Evolutionary conservation across 495 filamentous ascomycete genomes (phyloP).

Genomic region (Daldinia loculata): DNA sequence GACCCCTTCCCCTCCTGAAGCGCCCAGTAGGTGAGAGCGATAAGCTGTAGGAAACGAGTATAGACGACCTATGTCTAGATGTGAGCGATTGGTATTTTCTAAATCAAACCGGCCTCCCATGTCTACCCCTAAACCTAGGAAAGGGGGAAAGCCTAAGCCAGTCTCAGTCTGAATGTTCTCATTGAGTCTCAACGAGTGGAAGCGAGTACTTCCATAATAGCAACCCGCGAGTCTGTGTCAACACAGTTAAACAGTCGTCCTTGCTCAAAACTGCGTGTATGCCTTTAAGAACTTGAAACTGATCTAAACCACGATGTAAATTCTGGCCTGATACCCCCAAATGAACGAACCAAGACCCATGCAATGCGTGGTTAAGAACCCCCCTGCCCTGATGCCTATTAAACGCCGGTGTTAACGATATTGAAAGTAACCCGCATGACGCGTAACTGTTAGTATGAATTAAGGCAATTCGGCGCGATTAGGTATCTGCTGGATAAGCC

Average conservation of each 20-base stretch:
- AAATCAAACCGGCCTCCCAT: not conserved
- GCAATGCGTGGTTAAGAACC: not conserved
- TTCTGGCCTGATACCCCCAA: not conserved
- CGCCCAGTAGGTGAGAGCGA: not conserved
- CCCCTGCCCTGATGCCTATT: not conserved
- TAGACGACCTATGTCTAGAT: not conserved
- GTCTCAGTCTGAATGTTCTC: not conserved
- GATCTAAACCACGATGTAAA: not conserved
- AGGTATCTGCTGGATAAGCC: constrained; percentile 8
- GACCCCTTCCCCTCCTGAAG: not conserved
- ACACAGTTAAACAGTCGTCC: no score
- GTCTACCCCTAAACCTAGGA: not conserved
- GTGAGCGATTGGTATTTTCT: not conserved
- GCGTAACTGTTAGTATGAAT: not conserved
- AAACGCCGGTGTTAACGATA: constrained; percentile 7
- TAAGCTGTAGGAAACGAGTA: not conserved
- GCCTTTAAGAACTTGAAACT: not conserved
- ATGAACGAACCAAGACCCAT: constrained; percentile 10
- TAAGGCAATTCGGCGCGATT: constrained; percentile 10
- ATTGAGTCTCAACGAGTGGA: constrained; percentile 13
- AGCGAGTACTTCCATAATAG: constrained; percentile 25
- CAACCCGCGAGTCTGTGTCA: not conserved
- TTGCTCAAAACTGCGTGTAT: not conserved
- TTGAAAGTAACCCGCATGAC: not conserved
- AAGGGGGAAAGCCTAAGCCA: constrained; percentile 7